A percentile compares a stretch with the other conserved stretches of the same genome.
Evolutionary conservation across 352 stramenopile genomes (phyloP).

Genomic region (Pythium plurisporium): DNA sequence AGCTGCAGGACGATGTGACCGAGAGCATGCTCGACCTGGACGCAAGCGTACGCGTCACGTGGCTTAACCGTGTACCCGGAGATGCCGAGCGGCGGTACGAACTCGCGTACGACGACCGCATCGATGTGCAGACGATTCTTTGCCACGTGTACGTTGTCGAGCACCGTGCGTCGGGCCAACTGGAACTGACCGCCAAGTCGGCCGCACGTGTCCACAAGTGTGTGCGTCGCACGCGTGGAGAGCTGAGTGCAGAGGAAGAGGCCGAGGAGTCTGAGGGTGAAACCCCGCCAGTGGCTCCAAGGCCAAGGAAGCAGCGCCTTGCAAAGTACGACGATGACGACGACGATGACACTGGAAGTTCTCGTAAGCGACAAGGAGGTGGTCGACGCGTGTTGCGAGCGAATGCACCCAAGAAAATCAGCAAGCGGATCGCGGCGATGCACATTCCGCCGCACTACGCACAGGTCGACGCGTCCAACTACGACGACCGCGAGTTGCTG

Average conservation of each 20-base stretch:
- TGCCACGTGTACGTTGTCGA: slow-evolving; percentile 65
- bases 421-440: slow-evolving; percentile 33
- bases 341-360: too few species aligned
- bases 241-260: slow-evolving; percentile 8
- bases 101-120: slow-evolving; percentile 51
- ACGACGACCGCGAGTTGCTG: slow-evolving; percentile 54
- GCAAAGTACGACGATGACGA: too few species aligned
- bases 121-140: slow-evolving; percentile 63
- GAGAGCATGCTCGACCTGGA: slow-evolving; percentile 60
- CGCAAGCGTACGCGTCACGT: slow-evolving; percentile 46
- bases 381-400: too few species aligned
- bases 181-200: slow-evolving; percentile 67
- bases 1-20: slow-evolving; percentile 74
- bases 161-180: slow-evolving; percentile 28
- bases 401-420: slow-evolving; percentile 40
- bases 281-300: too few species aligned
- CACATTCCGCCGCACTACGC: slow-evolving; percentile 49
- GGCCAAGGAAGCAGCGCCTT: too few species aligned
- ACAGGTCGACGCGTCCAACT: slow-evolving; percentile 43
- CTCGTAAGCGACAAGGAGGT: too few species aligned
- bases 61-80: too few species aligned
- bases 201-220: slow-evolving; percentile 41
- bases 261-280: slow-evolving; percentile 1
- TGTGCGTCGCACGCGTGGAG: slow-evolving; percentile 33
- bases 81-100: slow-evolving; percentile 30